These are phyloP conservation scores for Carex parvula DNA, from an alignment of 176 grass and related monocot species.

Conservation along the genomic window DNA sequence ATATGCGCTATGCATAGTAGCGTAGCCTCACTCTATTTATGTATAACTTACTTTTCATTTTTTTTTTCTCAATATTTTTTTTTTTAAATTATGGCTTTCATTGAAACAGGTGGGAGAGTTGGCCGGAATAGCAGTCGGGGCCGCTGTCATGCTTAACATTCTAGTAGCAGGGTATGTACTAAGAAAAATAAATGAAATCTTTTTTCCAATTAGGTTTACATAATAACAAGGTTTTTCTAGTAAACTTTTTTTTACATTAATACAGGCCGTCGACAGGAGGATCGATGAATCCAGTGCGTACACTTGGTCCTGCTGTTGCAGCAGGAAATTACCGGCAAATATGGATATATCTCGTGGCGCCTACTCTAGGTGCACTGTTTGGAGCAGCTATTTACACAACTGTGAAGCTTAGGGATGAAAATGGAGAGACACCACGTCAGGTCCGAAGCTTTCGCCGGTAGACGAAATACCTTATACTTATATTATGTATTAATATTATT, in stretches of 20 bases:
- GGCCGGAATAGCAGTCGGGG: constrained; percentile 80
- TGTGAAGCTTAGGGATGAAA: constrained; percentile 76
- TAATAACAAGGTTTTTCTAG: background rate
- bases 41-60: background rate
- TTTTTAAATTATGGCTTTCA: background rate
- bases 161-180: constrained; percentile 65
- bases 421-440: constrained; percentile 49
- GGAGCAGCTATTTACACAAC: constrained; percentile 69
- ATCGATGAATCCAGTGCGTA: constrained; percentile 98
- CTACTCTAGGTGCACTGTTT: constrained; percentile 62
- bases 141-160: constrained; percentile 85
- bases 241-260: background rate
- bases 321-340: constrained; percentile 86
- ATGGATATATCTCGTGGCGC: constrained; percentile 93
- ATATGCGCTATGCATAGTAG: too few species aligned
- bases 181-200: background rate
- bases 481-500: background rate
- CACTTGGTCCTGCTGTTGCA: constrained; percentile 82
- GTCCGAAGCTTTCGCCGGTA: constrained; percentile 85
- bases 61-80: background rate
- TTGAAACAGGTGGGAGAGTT: constrained; percentile 63
- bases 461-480: background rate
- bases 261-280: constrained; percentile 74
- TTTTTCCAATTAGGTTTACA: background rate
- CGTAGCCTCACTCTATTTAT: background rate